Evolutionary conservation across 176 grass and related monocot species (phyloP).

Genomic region (Aegilops sharonensis): DNA sequence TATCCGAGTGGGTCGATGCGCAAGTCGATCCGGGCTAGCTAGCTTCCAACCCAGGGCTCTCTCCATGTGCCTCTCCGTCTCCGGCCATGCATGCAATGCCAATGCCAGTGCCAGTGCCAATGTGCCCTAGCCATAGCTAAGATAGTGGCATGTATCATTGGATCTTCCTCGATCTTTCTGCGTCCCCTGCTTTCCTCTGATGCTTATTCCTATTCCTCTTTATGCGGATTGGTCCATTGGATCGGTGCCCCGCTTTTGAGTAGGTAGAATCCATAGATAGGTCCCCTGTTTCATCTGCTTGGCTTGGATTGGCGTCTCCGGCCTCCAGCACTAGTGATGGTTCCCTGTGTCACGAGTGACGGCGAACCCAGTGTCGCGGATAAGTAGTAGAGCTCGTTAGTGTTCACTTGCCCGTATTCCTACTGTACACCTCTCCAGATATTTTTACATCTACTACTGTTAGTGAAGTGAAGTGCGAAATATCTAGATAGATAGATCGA

Average conservation of each 20-base stretch:
- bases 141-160: slow-evolving; percentile 4
- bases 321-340: slow-evolving; percentile 9
- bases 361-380: slow-evolving; percentile 12
- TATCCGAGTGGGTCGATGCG: slow-evolving; percentile 3
- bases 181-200: slow-evolving; percentile 4
- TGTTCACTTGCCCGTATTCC: slow-evolving; percentile 40
- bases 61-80: neutral
- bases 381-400: neutral
- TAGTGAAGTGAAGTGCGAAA: slow-evolving; percentile 13
- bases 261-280: slow-evolving; percentile 30
- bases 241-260: slow-evolving; percentile 22
- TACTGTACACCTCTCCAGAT: slow-evolving; percentile 15
- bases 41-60: slow-evolving; percentile 13
- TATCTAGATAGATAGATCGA: neutral
- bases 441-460: slow-evolving; percentile 26
- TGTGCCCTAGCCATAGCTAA: neutral
- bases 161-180: neutral
- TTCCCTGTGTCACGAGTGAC: slow-evolving; percentile 30
- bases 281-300: slow-evolving; percentile 39
- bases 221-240: neutral
- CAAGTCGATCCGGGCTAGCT: neutral
- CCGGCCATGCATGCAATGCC: neutral
- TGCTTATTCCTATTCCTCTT: slow-evolving; percentile 16
- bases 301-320: neutral
- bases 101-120: neutral